A percentile compares a stretch with the other conserved stretches of the same genome.
phyloP scores from a whole-genome alignment of 345 rosid species.

The Physaria fendleri region DNA sequence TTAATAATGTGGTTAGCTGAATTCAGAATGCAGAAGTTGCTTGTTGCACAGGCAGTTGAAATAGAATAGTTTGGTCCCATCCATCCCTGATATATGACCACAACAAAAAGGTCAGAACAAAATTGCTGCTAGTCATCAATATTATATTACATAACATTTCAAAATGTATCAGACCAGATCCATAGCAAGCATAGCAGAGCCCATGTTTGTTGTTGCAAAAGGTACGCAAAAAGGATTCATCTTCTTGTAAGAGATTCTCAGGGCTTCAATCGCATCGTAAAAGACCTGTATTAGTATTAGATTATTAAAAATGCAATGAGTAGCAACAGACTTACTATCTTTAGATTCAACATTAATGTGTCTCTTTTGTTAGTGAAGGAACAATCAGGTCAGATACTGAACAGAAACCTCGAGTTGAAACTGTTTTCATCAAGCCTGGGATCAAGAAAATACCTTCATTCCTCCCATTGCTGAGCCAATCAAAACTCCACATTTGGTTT shows the following conservation, averaged over 20 bases:
- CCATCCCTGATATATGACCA: constrained; percentile 72
- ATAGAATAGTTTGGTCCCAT: constrained; percentile 98
- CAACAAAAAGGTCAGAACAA: constrained; percentile 5
- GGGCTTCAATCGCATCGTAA: constrained; percentile 82
- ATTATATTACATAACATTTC: neutral
- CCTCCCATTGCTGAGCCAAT: constrained; percentile 97
- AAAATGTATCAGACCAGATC: constrained; percentile 64
- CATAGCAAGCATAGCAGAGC: constrained; percentile 98
- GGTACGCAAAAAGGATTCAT: constrained; percentile 97
- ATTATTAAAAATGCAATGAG: neutral
- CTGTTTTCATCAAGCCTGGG: neutral
- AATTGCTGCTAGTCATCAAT: neutral
- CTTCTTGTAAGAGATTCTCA: constrained; percentile 79
- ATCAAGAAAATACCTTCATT: constrained; percentile 54
- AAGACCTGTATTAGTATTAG: constrained; percentile 59
- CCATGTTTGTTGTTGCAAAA: constrained; percentile 97
- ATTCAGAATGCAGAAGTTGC: constrained; percentile 83
- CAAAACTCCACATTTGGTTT: constrained; percentile 79
- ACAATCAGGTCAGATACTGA: neutral
- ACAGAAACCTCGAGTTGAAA: neutral
- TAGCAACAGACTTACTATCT: neutral
- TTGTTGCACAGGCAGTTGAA: constrained; percentile 89
- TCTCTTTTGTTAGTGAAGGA: neutral
- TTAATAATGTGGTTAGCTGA: constrained; percentile 84
- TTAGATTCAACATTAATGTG: neutral